Evolutionary conservation across 2,329 filamentous ascomycete species (phyloP), one percentile per base, ranked within the genome.

Genomic region (Geoglossum cookeanum): DNA sequence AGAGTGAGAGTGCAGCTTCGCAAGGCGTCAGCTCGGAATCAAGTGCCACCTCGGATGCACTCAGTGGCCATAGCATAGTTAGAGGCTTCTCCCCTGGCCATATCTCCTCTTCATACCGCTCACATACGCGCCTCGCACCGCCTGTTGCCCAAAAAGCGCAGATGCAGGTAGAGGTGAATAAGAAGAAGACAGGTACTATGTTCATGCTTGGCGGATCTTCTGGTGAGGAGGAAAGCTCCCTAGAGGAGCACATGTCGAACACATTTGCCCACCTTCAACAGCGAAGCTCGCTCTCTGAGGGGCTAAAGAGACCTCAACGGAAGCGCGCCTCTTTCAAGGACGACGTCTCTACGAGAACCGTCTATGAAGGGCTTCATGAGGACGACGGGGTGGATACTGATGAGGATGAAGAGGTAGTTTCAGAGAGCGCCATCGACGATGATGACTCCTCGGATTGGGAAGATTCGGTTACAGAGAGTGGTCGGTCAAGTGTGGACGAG

Each of bases 291-390:
- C 67, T 81, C 1, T 72, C 75, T 2, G 73, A 80, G 49, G 74
- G 73, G 57, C 65, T 82, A 6, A 73, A 72, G 60, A 73, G 73
- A 62, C 70, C 72, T 62, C 65, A 65, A 55, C 87, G 85, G 73
- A 95, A 94, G 75, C 80, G 84, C 59, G 79, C 87, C 0, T 89
- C 88, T 0, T 92, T 95, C 69, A 84, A 81, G 70, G 84, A 87
- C 64, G 80, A 89, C 61, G 78, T 91, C 52, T 77, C 78, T 45
- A 83, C 81, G 15, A 78, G 80, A 59, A 83, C 80, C 6, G 84
- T 85, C 58, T 74, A 74, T 51, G 57, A 58, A 37, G 37, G 52
- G 7, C n/a, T 39, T 7, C 68, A 55, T n/a, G 71, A 74, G 58
- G 77, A 80, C 61, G 76, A 80, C 58, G 77, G 76, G 32, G 79